phyloP scores from a whole-genome alignment of 2,329 filamentous ascomycete genomes.

The Fusarium sulawesiense region DNA sequence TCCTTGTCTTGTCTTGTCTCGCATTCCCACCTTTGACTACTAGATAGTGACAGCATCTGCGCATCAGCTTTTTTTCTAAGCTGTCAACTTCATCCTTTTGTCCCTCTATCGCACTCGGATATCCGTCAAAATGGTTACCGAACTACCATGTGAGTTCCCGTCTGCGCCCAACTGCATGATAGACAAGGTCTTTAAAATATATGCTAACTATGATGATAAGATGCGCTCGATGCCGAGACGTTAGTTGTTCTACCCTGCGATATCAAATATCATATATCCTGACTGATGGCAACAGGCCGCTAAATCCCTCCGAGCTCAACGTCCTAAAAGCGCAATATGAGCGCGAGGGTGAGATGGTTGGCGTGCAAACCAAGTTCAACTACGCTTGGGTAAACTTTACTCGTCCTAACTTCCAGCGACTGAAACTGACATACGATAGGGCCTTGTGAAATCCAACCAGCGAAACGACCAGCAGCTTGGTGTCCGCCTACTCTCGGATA shows the following conservation, averaged over 20 bases:
- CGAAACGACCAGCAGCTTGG: slow-evolving; percentile 93
- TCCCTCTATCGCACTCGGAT: background rate
- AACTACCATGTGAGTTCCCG: slow-evolving; percentile 60
- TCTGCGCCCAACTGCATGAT: slow-evolving; percentile 30
- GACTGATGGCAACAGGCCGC: slow-evolving; percentile 67
- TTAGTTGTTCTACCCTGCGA: slow-evolving; percentile 54
- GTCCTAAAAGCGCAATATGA: slow-evolving; percentile 95
- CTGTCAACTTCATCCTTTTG: background rate
- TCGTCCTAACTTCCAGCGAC: background rate
- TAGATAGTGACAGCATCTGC: background rate
- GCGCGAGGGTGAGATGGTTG: slow-evolving; percentile 96
- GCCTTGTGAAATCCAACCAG: slow-evolving; percentile 90
- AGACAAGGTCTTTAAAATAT: background rate
- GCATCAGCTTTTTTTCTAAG: background rate
- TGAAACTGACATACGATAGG: slow-evolving; percentile 56
- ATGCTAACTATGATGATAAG: slow-evolving; percentile 59
- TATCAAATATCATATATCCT: slow-evolving; percentile 7
- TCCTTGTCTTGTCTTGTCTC: background rate
- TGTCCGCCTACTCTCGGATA: slow-evolving; percentile 92
- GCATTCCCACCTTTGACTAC: background rate
- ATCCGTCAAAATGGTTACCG: slow-evolving; percentile 56
- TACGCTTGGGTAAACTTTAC: slow-evolving; percentile 85
- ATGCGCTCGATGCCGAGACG: slow-evolving; percentile 98
- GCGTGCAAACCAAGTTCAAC: slow-evolving; percentile 99
- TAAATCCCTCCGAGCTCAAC: slow-evolving; percentile 91